Evolutionary conservation across 2,329 filamentous ascomycete genomes (phyloP), one percentile per base, ranked within the genome.

Genomic region (Kalmusia sp.): DNA sequence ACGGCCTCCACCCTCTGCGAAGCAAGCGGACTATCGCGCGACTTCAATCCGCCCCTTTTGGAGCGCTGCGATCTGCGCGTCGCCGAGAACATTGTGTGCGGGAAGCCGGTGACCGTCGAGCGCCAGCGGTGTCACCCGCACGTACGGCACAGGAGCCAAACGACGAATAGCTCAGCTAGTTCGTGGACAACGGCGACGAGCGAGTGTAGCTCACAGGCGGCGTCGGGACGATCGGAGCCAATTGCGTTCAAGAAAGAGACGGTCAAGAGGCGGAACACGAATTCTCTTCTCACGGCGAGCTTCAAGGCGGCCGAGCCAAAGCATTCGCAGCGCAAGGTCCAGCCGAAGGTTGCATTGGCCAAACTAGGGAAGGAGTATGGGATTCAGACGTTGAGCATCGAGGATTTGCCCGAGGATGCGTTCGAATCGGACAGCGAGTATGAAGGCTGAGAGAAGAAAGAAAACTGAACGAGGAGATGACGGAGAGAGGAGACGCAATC

Each of bases 11-110:
- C 45, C 4, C 45, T 63, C 14, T 58, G 53, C 24, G 38, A 33
- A 6, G 34, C 34, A 14, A 33, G 31, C 6, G 54, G 43, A 3
- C 48, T 49, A 2, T 48, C 44, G 1, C 52, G 49, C 11, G 44
- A 56, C 17, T 62, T 55, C 49, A 53, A 54, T 27, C 59, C 59
- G n/a, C 59, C 59, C 33, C 24, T 53, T 1, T 15, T 49, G 2
- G 59, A 62, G 33, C 51, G 54, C 9, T 34, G 34, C 15, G 50
- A 55, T 31, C 37, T 61, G 7, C 49, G 52, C 17, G 27, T 40
- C 24, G 49, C 52, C 17, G 27, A 55, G 28, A 34, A 43, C 0
- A 21, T 35, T 9, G 24, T 35, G 14, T 34, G 21, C 30, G 30
- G 30, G 5, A 25, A 34, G 17, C 21, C 43, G 9, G 27, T 14